Evolutionary conservation across 208 protist species (phyloP), one percentile per base, ranked within the genome.

Genomic region (Leishmania tarentolae): DNA sequence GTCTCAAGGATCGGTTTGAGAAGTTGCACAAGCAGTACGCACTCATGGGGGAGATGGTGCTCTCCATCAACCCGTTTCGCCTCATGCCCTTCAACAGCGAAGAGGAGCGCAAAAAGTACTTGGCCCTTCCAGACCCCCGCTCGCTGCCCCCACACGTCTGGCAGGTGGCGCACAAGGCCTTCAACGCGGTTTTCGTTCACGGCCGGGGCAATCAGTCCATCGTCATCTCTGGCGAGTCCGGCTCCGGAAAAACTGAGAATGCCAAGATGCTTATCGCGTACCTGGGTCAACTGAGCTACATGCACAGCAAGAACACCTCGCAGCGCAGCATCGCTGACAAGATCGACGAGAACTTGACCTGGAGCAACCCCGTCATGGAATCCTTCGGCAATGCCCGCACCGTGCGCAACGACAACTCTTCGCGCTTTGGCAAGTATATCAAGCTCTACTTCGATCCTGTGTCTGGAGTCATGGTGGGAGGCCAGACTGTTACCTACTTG

Each of bases 241-340:
- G 98, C 59, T 97, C 97, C 28, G 98, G 98, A 19, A 99, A 99
- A 89, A 99, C 97, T 7, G 97, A 99, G 82, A 97, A 93, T 80
- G 86, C 94, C 3, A 98, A 98, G 86, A 92, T 92, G 81, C 83
- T 98, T 37, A 93, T 98, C 69, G 84, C 87, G 37, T 97, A 98
- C 82, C 90, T 98, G 42, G 94, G 95, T 4, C 86, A 95, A 80
- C 76, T 97, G 71, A 97, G 93, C 82, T 89, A 90, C 86, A 85
- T 90, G 84, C 88, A 93, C 87, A 96, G 91, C 87, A 91, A 86
- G 79, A 88, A 88, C 78, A 85, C 82, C 40, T 76, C 82, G 75
- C 91, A 98, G 87, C 85, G 86, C 78, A 78, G 21, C 42, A 83
- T 98, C 61, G 92, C 91, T 15, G 91, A 95, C 77, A 87, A 83